Evolutionary conservation across 345 rosid species (phyloP).

Genomic region (Citrus inodora): DNA sequence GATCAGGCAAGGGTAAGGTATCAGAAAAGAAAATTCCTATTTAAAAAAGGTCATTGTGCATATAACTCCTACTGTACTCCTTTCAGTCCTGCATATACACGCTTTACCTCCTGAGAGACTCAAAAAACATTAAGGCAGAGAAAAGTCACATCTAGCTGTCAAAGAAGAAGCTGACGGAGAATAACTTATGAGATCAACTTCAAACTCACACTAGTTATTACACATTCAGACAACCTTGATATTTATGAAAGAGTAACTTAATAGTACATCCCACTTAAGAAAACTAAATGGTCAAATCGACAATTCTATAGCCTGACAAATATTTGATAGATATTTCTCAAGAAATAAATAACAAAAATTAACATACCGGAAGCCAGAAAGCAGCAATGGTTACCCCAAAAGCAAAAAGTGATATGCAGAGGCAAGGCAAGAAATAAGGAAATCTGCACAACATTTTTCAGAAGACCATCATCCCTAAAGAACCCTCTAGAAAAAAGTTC

Average conservation of each 20-base stretch:
- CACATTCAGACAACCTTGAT: neutral
- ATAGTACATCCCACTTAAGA: neutral
- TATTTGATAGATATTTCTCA: neutral
- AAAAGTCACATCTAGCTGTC: too few relatives aligned
- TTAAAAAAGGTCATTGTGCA: neutral
- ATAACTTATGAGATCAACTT: neutral
- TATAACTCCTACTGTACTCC: neutral
- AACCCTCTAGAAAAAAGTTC: neutral
- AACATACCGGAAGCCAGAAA: conserved; percentile 73
- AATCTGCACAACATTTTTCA: neutral
- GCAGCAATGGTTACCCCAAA: conserved; percentile 21
- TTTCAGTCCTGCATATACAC: neutral
- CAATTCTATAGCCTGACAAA: neutral
- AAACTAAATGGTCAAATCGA: neutral
- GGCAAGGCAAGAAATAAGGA: neutral
- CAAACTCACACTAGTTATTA: neutral
- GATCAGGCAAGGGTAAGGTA: neutral
- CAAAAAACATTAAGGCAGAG: neutral
- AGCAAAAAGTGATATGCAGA: neutral
- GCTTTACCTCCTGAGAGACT: neutral
- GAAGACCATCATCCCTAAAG: neutral
- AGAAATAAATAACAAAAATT: neutral
- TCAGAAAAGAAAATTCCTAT: neutral
- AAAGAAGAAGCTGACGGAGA: neutral
- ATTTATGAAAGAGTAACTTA: neutral